Base-by-base conservation (phyloP, 441 rosid genomes). In the Adansonia rubrostipa region DNA sequence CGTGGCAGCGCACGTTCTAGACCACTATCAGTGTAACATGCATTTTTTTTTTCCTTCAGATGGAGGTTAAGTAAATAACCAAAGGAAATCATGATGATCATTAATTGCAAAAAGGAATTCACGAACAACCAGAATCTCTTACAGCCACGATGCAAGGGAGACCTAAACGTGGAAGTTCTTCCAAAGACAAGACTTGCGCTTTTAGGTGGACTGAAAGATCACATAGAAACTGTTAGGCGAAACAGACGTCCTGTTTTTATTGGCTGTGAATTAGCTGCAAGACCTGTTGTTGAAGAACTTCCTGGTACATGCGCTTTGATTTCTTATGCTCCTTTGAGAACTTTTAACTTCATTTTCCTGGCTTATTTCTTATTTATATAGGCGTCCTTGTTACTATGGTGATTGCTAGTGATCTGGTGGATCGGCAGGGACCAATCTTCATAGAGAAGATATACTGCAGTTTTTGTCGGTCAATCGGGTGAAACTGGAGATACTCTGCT, bases 41-140 rank as follows among this genome's bases (percentile, higher is more conserved):
- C 99, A 13, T 88, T 36, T 36, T 36, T 36, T 95, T 95, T 98
- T 62, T 86, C 91, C 88, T 95, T 71, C 93, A 95, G 76, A 89
- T 95, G 99, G 98, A 95, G 82, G 97, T 95, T 74, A 97, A 95
- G 83, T 98, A 95, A 83, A 95, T 95, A 80, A 92, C 87, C 82
- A 95, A 92, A 84, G 97, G 98, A 71, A 82, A 79, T 11, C 93
- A 36, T 36, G 42, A 91, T 66, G 93, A 93, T 71, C 97, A 92
- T 74, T 95, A 93, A 74, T 93, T 95, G 99, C 98, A 92, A 87
- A 93, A 95, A 75, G 93, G 93, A 89, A 95, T 95, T 81, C 97
- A 93, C 73, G 98, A 95, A 78, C 99, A 93, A 84, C 93, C 98
- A 11, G 96, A 95, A 82, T 95, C 99, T 82, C 81, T 95, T 56